These are phyloP conservation scores for Beauveria bassiana DNA, from an alignment of 2,329 filamentous ascomycete genomes.

Conservation along the genomic window DNA sequence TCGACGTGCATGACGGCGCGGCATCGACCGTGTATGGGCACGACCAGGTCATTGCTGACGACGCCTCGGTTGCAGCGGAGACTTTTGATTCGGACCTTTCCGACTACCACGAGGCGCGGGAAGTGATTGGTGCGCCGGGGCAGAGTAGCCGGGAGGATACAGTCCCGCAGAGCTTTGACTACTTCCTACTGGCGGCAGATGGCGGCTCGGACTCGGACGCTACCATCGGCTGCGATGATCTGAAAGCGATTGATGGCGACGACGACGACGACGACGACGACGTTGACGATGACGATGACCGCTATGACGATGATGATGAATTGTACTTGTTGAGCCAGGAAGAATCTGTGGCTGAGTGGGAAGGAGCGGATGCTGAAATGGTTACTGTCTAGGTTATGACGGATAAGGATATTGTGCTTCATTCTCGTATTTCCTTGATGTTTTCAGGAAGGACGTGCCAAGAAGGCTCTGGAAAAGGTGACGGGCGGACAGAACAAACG, in stretches of 20 bases:
- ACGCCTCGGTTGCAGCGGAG: conserved; percentile 27
- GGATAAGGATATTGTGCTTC: not conserved
- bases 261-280: not conserved
- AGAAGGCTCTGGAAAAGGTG: not conserved
- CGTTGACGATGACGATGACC: not conserved
- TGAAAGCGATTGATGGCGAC: not conserved
- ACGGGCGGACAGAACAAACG: not conserved
- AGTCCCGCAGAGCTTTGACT: conserved; percentile 12
- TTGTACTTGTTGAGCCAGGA: not conserved
- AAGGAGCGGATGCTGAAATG: not conserved
- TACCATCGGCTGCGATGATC: conserved; percentile 1
- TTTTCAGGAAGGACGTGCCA: not conserved
- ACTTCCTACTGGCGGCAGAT: conserved; percentile 15
- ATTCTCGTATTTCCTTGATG: not conserved
- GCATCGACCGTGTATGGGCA: conserved; percentile 27
- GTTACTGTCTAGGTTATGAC: not conserved
- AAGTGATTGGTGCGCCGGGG: conserved; percentile 24
- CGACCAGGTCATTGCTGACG: conserved; percentile 26
- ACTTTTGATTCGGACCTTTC: conserved; percentile 24
- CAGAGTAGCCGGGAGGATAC: conserved; percentile 16
- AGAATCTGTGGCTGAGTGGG: not conserved
- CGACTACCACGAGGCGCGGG: conserved; percentile 28
- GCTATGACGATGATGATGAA: not conserved
- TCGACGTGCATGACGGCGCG: conserved; percentile 32
- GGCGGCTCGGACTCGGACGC: conserved; percentile 4